Evolutionary conservation across 805 yeast genomes (phyloP).

Genomic region (Sugiyamaella lignohabitans): DNA sequence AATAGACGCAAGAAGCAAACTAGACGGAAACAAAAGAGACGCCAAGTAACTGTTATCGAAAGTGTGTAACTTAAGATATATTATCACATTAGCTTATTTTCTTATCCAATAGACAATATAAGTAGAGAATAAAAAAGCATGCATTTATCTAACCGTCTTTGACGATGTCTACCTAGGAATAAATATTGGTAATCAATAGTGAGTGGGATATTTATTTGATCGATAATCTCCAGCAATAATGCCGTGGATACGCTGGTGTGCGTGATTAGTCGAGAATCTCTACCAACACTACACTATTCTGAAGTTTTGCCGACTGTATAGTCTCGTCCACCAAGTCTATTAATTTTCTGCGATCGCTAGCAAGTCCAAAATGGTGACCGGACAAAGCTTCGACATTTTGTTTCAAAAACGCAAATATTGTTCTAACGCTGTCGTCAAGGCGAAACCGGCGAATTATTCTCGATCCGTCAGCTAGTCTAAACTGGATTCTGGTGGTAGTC

Average conservation of each 20-base stretch:
- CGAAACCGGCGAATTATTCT: slow-evolving; percentile 67
- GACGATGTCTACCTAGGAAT: too few relatives aligned
- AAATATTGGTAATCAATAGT: too few relatives aligned
- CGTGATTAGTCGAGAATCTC: slow-evolving; percentile 39
- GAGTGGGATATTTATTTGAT: too few relatives aligned
- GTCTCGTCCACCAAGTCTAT: slow-evolving; percentile 46
- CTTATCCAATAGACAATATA: too few relatives aligned
- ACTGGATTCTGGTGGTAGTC: slow-evolving; percentile 69
- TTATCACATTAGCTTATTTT: too few relatives aligned
- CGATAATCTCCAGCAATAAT: too few relatives aligned
- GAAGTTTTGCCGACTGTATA: slow-evolving; percentile 68
- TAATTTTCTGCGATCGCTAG: slow-evolving; percentile 55
- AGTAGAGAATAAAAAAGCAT: too few relatives aligned
- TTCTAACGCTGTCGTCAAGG: slow-evolving; percentile 49
- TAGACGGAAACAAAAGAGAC: neutral
- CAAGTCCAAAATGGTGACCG: slow-evolving; percentile 47
- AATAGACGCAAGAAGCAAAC: neutral
- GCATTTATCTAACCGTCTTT: too few relatives aligned
- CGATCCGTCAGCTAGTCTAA: slow-evolving; percentile 84
- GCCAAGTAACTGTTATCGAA: neutral
- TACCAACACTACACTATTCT: slow-evolving; percentile 71
- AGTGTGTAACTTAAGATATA: too few relatives aligned
- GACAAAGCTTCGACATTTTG: slow-evolving; percentile 41
- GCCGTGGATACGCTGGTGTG: too few relatives aligned
- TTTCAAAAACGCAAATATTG: slow-evolving; percentile 63